These are phyloP conservation scores for Metarhizium robertsii DNA, from an alignment of 2,329 filamentous ascomycete species.

Conservation along the genomic window DNA sequence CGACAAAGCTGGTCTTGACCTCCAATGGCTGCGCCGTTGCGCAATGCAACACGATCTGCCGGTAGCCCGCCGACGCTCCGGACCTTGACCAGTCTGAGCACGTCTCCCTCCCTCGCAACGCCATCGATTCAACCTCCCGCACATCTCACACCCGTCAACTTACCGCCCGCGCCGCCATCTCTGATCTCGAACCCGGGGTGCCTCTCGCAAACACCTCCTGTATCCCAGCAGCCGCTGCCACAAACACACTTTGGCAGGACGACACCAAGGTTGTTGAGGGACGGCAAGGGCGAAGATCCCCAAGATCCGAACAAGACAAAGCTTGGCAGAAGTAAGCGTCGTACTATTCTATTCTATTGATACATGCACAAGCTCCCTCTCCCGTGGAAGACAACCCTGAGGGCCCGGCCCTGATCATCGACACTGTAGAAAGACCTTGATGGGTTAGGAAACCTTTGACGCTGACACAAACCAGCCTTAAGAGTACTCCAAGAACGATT, in stretches of 20 bases:
- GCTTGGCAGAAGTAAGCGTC: conserved; percentile 48
- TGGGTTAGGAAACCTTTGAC: background rate
- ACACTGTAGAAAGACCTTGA: background rate
- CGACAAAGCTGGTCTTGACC: conserved; percentile 6
- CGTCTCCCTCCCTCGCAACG: background rate
- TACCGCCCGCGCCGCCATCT: background rate
- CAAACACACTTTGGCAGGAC: conserved; percentile 23
- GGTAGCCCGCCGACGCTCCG: conserved; percentile 7
- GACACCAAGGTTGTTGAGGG: conserved; percentile 17
- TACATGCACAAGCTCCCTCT: too few relatives aligned
- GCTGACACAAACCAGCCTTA: conserved; percentile 37
- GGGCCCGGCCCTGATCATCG: background rate
- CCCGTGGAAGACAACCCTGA: background rate
- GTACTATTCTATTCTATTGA: too few relatives aligned
- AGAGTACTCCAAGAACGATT: conserved; percentile 56
- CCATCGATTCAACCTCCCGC: background rate
- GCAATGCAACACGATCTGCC: conserved; percentile 13
- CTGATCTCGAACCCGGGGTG: background rate
- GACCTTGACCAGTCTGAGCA: conserved; percentile 7
- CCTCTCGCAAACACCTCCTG: conserved; percentile 4
- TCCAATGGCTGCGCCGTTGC: conserved; percentile 23
- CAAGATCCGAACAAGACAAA: conserved; percentile 50
- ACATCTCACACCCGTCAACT: background rate
- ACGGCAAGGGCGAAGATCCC: conserved; percentile 25
- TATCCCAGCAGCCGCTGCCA: background rate